Conservation (phyloP, 2,329 filamentous ascomycete species). For the Fusarium sp. region DNA sequence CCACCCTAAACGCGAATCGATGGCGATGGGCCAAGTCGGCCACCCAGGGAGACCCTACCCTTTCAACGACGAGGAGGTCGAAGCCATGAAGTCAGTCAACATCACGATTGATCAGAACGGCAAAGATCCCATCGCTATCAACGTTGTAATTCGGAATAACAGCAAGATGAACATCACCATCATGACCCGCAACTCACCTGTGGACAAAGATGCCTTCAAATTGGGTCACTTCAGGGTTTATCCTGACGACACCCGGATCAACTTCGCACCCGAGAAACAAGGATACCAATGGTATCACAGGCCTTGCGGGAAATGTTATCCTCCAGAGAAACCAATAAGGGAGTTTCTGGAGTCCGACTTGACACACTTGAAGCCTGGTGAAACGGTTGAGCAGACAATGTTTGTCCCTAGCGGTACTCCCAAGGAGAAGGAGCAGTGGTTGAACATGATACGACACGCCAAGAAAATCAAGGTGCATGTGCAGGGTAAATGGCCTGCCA, state of each 20-base stretch:
- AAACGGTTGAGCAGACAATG: background rate
- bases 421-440: background rate
- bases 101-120: background rate
- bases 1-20: too few species aligned
- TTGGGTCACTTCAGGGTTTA: background rate
- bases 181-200: background rate
- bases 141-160: background rate
- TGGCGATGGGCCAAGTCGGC: too few species aligned
- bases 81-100: background rate
- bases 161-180: constrained; percentile 2
- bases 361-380: background rate
- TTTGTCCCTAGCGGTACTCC: background rate
- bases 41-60: background rate
- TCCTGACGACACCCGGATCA: background rate
- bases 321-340: background rate
- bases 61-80: background rate
- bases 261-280: background rate
- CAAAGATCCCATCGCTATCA: constrained; percentile 4
- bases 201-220: background rate
- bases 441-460: background rate
- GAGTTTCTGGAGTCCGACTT: background rate
- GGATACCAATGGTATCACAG: background rate
- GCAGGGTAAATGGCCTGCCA: background rate
- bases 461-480: background rate
- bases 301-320: background rate